Conservation (phyloP, 345 rosid species). For the Eutrema yunnanense region DNA sequence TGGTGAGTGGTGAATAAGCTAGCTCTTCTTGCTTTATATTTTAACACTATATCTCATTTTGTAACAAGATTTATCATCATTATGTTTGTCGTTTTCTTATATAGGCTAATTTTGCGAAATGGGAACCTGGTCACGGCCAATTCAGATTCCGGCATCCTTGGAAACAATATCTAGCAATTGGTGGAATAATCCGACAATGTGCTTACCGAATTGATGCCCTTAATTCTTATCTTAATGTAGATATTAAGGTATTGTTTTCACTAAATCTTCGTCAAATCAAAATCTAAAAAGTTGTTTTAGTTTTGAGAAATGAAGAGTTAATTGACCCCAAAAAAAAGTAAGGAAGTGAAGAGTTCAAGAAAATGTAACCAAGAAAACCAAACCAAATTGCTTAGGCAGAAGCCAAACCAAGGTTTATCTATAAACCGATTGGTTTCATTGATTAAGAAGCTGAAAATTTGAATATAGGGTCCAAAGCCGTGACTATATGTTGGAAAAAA, state of each 20-base stretch:
- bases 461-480: no score
- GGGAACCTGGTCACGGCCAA: constrained; percentile 83
- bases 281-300: background rate
- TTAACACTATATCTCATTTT: background rate
- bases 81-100: background rate
- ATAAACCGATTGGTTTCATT: background rate
- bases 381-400: background rate
- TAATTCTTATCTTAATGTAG: constrained; percentile 38
- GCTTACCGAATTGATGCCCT: constrained; percentile 62
- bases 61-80: background rate
- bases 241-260: constrained; percentile 33
- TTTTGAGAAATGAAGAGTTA: no score
- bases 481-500: no score
- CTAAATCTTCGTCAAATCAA: background rate
- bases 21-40: background rate
- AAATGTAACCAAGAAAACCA: background rate
- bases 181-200: constrained; percentile 47
- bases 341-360: background rate
- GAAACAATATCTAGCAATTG: constrained; percentile 57
- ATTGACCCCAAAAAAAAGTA: no score
- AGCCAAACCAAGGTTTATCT: background rate
- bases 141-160: constrained; percentile 75
- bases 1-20: constrained; percentile 42
- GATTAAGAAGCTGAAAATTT: background rate
- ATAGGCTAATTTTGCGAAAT: constrained; percentile 73